These are phyloP conservation scores for Candida nonsorbophila DNA, from an alignment of 805 yeast genomes.

Conservation along the genomic window DNA sequence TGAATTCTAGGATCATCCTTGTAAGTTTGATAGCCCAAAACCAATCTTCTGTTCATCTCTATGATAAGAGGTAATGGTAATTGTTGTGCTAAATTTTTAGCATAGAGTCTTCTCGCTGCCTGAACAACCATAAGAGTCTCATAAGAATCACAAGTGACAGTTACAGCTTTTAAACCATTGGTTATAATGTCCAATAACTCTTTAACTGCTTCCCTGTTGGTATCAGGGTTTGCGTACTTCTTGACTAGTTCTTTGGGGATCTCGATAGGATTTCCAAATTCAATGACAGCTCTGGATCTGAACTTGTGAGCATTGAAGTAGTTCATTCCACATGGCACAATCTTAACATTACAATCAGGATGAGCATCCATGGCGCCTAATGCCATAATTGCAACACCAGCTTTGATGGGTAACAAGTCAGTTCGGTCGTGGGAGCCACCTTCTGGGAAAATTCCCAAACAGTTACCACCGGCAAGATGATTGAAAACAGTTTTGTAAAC, in stretches of 20 bases:
- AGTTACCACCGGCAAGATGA: slow-evolving; percentile 73
- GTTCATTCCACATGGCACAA: slow-evolving; percentile 97
- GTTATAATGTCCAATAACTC: slow-evolving; percentile 66
- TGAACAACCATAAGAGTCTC: slow-evolving; percentile 87
- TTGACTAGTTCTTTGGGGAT: slow-evolving; percentile 53
- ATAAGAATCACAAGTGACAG: slow-evolving; percentile 83
- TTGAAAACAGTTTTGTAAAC: slow-evolving; percentile 84
- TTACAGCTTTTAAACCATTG: slow-evolving; percentile 73
- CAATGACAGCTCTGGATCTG: slow-evolving; percentile 91
- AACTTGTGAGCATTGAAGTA: slow-evolving; percentile 95
- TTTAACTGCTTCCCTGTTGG: slow-evolving; percentile 68
- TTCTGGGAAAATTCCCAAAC: slow-evolving; percentile 93
- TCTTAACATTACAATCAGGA: slow-evolving; percentile 71
- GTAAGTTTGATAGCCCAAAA: slow-evolving; percentile 73
- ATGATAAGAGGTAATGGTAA: slow-evolving; percentile 80
- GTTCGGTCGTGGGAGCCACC: slow-evolving; percentile 98
- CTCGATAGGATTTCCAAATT: slow-evolving; percentile 84
- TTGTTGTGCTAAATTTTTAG: slow-evolving; percentile 63
- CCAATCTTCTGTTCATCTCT: slow-evolving; percentile 85
- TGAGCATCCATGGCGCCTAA: slow-evolving; percentile 83
- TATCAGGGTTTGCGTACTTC: slow-evolving; percentile 59
- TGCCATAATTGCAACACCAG: slow-evolving; percentile 98
- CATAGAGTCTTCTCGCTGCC: slow-evolving; percentile 85
- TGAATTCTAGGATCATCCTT: slow-evolving; percentile 66
- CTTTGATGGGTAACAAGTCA: slow-evolving; percentile 84